phyloP scores from a whole-genome alignment of 345 rosid species.

The Acer campestre region DNA sequence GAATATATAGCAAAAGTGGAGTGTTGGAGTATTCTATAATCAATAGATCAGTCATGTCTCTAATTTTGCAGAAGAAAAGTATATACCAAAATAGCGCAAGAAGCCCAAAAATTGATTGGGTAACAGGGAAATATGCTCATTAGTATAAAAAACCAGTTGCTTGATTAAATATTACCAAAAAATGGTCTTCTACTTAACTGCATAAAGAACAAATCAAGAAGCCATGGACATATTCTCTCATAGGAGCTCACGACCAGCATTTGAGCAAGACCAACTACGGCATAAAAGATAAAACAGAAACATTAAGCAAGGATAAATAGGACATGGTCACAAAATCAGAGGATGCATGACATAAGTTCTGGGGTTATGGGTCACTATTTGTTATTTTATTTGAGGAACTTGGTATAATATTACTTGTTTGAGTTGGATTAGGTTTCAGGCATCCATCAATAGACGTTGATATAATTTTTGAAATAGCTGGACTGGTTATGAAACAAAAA shows the following conservation, averaged over 20 bases:
- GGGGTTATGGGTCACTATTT: not conserved
- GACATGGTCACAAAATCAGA: not conserved
- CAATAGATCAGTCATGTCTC: not conserved
- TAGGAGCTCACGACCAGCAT: slow-evolving; percentile 4
- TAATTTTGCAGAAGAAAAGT: not conserved
- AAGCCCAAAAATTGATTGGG: not conserved
- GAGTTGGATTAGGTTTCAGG: not conserved
- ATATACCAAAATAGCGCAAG: slow-evolving; percentile 7
- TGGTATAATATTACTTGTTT: not conserved
- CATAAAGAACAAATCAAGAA: not conserved
- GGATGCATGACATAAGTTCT: not conserved
- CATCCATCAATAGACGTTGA: not conserved
- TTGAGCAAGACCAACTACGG: not conserved
- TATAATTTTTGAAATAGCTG: not conserved
- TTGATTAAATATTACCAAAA: not conserved
- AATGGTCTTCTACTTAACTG: not conserved
- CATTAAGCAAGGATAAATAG: not conserved
- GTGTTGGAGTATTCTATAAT: not conserved
- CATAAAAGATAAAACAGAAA: not conserved
- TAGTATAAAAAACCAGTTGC: not conserved
- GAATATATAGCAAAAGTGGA: not conserved
- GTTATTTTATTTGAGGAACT: not conserved
- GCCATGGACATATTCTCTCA: not conserved
- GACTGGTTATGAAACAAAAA: not conserved
- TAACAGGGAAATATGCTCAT: not conserved